phyloP scores from a whole-genome alignment of 352 stramenopile species.

The Pythium pyrilobum region DNA sequence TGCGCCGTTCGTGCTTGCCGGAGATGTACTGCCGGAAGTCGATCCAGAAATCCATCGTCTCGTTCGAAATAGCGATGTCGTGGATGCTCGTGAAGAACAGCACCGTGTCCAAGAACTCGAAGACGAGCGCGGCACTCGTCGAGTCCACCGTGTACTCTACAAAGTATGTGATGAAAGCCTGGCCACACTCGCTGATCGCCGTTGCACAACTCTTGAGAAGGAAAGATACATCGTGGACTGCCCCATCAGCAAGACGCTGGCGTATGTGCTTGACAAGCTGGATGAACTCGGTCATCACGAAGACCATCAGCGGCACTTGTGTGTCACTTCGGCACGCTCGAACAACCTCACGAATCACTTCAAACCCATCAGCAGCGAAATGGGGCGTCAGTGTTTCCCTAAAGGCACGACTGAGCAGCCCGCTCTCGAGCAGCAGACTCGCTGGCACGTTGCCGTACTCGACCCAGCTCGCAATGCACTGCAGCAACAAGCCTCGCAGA shows the following conservation, averaged over 20 bases:
- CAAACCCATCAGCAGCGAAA: conserved; percentile 42
- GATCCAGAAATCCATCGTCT: conserved; percentile 84
- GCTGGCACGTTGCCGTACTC: conserved; percentile 58
- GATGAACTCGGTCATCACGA: conserved; percentile 80
- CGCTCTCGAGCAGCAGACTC: conserved; percentile 50
- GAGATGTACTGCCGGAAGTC: conserved; percentile 70
- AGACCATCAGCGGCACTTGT: conserved; percentile 66
- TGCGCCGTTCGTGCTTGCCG: conserved; percentile 69
- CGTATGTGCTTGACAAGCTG: conserved; percentile 51
- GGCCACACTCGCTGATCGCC: conserved; percentile 67
- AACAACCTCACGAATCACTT: conserved; percentile 69
- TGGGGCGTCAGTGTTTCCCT: conserved; percentile 33
- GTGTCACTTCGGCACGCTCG: conserved; percentile 43
- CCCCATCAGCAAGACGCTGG: conserved; percentile 23
- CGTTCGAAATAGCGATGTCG: conserved; percentile 64
- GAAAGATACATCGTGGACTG: conserved; percentile 28
- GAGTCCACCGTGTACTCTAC: conserved; percentile 69
- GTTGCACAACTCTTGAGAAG: conserved; percentile 45
- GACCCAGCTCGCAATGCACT: conserved; percentile 70
- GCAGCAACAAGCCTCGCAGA: conserved; percentile 44
- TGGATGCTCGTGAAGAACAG: conserved; percentile 62
- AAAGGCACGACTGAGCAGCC: conserved; percentile 57
- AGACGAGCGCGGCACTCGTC: conserved; percentile 54
- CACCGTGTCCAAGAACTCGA: conserved; percentile 70
- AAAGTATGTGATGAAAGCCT: conserved; percentile 75